Conservation (phyloP, 176 grass and related monocot genomes). For the Ananas comosus region DNA sequence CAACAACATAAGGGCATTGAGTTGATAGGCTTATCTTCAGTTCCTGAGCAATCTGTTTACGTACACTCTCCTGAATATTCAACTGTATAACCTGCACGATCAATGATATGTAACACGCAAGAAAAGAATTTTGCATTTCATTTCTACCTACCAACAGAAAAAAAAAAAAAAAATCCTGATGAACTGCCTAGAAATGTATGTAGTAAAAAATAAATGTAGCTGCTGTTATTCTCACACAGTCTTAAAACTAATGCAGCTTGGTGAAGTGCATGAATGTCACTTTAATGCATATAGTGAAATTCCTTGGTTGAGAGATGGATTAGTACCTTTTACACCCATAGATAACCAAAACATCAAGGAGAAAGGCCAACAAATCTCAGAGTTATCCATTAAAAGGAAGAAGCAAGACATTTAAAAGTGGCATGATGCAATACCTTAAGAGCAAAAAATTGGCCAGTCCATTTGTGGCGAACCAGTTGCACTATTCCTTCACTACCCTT, state of each 20-base stretch:
- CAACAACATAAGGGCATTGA: conserved; percentile 58
- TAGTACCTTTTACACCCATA: neutral
- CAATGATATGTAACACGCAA: neutral
- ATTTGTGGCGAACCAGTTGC: conserved; percentile 93
- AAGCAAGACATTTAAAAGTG: neutral
- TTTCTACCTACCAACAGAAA: no score
- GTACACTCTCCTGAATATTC: conserved; percentile 67
- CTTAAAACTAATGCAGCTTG: no score
- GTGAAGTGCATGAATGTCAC: no score
- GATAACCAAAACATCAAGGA: neutral
- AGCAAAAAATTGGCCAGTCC: conserved; percentile 90
- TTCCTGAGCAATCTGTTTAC: conserved; percentile 73
- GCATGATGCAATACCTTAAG: conserved; percentile 51
- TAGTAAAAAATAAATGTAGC: no score
- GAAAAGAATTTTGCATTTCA: no score
- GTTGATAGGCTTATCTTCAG: conserved; percentile 83
- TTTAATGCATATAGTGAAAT: no score
- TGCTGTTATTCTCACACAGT: no score
- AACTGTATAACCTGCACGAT: conserved; percentile 73
- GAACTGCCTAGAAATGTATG: no score
- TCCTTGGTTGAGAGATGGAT: no score
- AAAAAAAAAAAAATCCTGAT: no score
- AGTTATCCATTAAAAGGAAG: neutral
- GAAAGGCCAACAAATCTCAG: neutral
- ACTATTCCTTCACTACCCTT: conserved; percentile 82